A percentile compares a stretch with the other conserved stretches of the same genome.
Evolutionary conservation across 78 protist species (phyloP).

Genomic region (Dictyostelium brefeldianum): DNA sequence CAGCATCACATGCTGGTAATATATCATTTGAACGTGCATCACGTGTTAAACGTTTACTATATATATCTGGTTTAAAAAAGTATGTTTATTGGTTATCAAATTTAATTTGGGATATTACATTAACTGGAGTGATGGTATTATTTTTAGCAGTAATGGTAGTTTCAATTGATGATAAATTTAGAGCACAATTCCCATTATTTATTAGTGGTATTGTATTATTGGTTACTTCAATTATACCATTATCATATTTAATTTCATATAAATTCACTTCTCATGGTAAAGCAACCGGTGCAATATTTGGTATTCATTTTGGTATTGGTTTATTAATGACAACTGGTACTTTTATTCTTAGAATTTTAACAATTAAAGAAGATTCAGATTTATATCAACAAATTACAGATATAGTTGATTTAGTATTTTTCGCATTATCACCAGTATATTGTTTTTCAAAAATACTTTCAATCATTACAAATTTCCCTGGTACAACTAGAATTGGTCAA

Average conservation of each 20-base stretch:
- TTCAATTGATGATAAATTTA: background rate
- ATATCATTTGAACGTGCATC: slow-evolving; percentile 15
- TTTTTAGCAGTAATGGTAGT: background rate
- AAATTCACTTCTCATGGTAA: background rate
- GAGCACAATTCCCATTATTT: slow-evolving; percentile 4
- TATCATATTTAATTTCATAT: slow-evolving; percentile 26
- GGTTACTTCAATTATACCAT: background rate
- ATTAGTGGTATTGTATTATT: background rate
- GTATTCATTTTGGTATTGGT: background rate
- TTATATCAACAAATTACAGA: background rate
- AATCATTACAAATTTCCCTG: slow-evolving; percentile 21
- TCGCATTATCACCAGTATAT: slow-evolving; percentile 24
- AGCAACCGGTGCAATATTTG: slow-evolving; percentile 37
- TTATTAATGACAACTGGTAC: background rate
- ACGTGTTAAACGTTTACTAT: slow-evolving; percentile 26
- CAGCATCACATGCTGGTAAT: slow-evolving; percentile 29
- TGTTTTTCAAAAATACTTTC: background rate
- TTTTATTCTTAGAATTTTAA: background rate
- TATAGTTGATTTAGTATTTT: background rate
- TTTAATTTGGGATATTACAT: slow-evolving; percentile 32
- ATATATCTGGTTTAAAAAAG: slow-evolving; percentile 50
- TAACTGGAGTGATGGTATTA: background rate
- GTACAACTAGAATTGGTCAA: slow-evolving; percentile 3
- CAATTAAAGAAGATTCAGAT: background rate
- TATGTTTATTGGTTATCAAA: slow-evolving; percentile 41